Conservation (phyloP, 2,329 filamentous ascomycete genomes). For the Colletotrichum higginsianum region DNA sequence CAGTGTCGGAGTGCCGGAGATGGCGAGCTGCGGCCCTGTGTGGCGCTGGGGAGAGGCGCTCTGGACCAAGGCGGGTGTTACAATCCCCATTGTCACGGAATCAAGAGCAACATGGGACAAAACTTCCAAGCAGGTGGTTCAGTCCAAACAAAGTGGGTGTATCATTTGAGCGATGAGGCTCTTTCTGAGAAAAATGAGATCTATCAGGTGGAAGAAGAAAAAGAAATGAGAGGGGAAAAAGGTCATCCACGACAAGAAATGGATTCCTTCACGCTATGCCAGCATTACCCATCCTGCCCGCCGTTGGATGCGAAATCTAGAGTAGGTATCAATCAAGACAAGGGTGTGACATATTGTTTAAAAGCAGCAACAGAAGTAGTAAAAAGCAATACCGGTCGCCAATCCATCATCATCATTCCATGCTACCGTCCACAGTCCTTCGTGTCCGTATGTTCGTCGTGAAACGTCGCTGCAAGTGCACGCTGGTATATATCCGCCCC, state of each 20-base stretch:
- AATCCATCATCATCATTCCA: slow-evolving; percentile 19
- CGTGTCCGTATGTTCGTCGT: slow-evolving; percentile 14
- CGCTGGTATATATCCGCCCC: background rate
- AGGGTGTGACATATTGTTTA: background rate
- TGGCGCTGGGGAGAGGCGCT: background rate
- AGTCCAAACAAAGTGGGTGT: background rate
- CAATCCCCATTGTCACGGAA: background rate
- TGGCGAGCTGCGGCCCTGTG: background rate
- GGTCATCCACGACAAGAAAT: background rate
- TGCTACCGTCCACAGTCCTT: background rate
- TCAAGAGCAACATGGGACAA: too few species aligned
- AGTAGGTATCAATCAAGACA: slow-evolving; percentile 13
- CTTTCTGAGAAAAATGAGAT: slow-evolving; percentile 23
- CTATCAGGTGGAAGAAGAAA: slow-evolving; percentile 1
- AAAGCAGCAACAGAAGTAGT: background rate
- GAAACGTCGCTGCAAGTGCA: background rate
- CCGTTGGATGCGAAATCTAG: slow-evolving; percentile 4
- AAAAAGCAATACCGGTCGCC: slow-evolving; percentile 6
- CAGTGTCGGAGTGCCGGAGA: background rate
- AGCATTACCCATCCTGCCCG: background rate
- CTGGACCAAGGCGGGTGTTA: background rate
- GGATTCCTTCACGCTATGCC: slow-evolving; percentile 20
- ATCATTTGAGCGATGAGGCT: slow-evolving; percentile 38
- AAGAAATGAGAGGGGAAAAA: background rate
- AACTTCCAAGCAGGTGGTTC: background rate